Evolutionary conservation across 2,329 filamentous ascomycete species (phyloP), one percentile per base, ranked within the genome.

Genomic region (Fusarium sp.): DNA sequence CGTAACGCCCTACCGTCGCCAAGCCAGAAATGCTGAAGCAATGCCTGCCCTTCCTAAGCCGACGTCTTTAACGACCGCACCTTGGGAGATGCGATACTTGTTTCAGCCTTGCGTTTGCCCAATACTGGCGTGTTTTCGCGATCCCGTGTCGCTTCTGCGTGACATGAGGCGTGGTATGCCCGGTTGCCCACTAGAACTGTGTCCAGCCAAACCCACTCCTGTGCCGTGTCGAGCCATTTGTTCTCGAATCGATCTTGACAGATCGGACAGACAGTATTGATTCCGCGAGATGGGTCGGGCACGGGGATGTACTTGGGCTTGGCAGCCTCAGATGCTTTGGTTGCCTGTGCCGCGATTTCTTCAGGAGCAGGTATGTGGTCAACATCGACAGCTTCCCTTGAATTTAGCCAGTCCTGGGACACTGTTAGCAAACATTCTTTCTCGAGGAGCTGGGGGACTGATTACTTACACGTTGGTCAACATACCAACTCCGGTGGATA

Each of bases 151-250:
- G 91, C 90, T 77, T 97, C 94, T 15, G 87, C 85, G 73, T 94
- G 92, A 73, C 95, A 99, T 50, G 88, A 96, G 10, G 89, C 92
- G 75, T 99, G 95, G 70, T 92, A 98, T 14, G 95, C 89, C 61
- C 92, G 87, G 52, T 84, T 86, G 32, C 90, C 91, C 27, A 96
- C 86, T 63, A 89, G 84, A 46, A 91, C 82, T 1, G 94, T 91
- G 75, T 99, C 94, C 75, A 92, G 89, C 91, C 95, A 98, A 36
- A 99, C 94, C 84, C 93, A 98, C 71, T 99, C 94, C 75, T 98
- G 93, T 15, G 90, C 91, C 61, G 96, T 92, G 68, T 96, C 92
- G 7, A 94, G 88, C 90, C 93, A 98, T 64, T 90, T 90, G 65
- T 91, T 92, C 77, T 96, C 90, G 69, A 99, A 98, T 65, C 90